Percentiles rank a stretch among this genome's conserved stretches.
phyloP scores from a whole-genome alignment of 2,329 filamentous ascomycete species.

The Botrytis byssoidea region DNA sequence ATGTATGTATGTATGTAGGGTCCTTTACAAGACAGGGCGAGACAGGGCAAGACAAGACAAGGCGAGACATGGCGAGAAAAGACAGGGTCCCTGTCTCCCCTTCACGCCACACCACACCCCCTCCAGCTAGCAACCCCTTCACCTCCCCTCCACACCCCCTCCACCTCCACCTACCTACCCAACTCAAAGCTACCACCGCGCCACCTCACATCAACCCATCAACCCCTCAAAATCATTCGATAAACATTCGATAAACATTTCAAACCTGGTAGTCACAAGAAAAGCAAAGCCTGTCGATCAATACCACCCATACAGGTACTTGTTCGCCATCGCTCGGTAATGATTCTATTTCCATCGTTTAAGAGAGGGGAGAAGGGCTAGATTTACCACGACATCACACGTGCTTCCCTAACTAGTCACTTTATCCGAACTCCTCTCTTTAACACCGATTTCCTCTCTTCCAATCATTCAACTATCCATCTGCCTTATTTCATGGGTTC shows the following conservation, averaged over 20 bases:
- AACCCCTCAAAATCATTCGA: background rate
- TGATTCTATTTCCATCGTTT: background rate
- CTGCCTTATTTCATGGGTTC: background rate
- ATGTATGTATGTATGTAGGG: background rate
- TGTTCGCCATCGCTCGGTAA: background rate
- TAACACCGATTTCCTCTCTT: background rate
- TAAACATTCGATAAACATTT: background rate
- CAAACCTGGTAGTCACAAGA: background rate
- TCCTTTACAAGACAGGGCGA: background rate
- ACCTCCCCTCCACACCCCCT: no score
- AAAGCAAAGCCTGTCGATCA: background rate
- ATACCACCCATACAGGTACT: background rate
- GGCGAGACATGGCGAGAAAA: background rate
- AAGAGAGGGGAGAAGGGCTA: background rate
- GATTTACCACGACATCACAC: background rate
- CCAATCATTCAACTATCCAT: slow-evolving; percentile 1
- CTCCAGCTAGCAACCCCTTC: no score
- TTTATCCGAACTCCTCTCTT: background rate
- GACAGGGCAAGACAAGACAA: no score
- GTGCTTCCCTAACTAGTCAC: background rate
- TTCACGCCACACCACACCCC: background rate
- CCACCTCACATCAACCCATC: background rate
- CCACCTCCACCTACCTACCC: no score
- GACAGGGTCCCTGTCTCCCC: background rate
- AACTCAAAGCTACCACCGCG: background rate